Base-by-base conservation (phyloP, 768 basidiomycete species). In the Dioszegia aurantiaca region DNA sequence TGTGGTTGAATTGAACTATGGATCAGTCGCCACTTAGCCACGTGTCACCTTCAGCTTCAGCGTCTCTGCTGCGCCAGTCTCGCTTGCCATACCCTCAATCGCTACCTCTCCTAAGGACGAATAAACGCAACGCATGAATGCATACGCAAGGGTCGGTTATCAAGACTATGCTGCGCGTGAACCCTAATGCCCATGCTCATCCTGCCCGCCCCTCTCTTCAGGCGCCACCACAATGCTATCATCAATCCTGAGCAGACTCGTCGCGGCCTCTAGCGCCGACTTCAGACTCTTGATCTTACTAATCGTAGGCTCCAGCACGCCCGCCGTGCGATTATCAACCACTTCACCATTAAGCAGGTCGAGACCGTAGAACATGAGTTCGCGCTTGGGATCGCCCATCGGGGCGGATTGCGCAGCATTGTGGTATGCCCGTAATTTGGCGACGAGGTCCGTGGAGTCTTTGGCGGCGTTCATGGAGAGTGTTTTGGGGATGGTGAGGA, bases 401-500 rank as follows among this genome's bases (percentile, higher is more conserved):
- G 90, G 86, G 2, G 91, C 94, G 65, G 87, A 92, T 79, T 95
- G 94, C 2, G 93, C 93, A 43, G 90, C 88, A 67, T 92, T 92
- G 80, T 99, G 95, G 79, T 93, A 98, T 10, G 93, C 87, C 49
- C 95, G 87, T 47, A 99, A 81, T 78, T 97, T 97, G 21, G 95
- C 93, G 37, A 99, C 91, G 19, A 99, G 84, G 56, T 97, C 90
- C 1, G 94, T 98, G 36, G 93, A 91, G 75, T 99, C 95, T 72
- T 98, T 98, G 39, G 95, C 95, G 40, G 95, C 95, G 75, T 99
- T 99, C 52, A 98, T 89, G 2, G 95, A 87, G 31, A 99, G 86
- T 19, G 88, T 91, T 79, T 98, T 98, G 44, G 95, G 95, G 67
- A 99, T 99, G 16, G 92, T 84, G 40, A 99, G 81, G 56, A 99